These are phyloP conservation scores for Murraya koenigii DNA, from an alignment of 345 rosid species.

Conservation along the genomic window DNA sequence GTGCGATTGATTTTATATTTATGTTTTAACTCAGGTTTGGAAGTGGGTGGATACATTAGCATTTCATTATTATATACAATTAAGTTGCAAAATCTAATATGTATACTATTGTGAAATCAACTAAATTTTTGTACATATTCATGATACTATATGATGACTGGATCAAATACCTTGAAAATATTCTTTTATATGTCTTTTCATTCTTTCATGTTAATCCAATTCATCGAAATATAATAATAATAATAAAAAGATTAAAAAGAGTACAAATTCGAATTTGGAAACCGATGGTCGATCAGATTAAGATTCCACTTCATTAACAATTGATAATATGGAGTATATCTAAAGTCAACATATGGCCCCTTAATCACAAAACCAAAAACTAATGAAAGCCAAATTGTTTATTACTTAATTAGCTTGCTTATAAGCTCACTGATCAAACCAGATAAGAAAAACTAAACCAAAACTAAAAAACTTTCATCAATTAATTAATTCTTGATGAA, in stretches of 20 bases:
- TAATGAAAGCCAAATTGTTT: neutral
- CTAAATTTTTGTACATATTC: too few species aligned
- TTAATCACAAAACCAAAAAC: neutral
- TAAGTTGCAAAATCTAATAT: constrained; percentile 12
- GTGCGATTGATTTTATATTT: neutral
- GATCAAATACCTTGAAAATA: neutral
- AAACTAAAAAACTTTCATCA: too few species aligned
- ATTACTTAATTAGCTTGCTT: neutral
- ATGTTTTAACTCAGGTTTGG: neutral
- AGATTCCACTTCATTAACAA: neutral
- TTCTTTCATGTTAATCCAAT: neutral
- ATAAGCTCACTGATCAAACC: neutral
- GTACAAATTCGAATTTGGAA: neutral
- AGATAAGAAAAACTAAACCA: neutral
- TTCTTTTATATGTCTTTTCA: neutral
- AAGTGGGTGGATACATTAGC: constrained; percentile 16
- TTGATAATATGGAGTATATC: neutral
- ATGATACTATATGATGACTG: neutral
- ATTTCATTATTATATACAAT: neutral
- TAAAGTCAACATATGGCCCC: neutral
- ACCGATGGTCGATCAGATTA: neutral
- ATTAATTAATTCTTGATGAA: neutral
- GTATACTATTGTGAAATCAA: neutral
- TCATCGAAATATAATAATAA: neutral
- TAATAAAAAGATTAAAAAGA: neutral